These are phyloP conservation scores for Cystobasidiaceae sp. DNA, from an alignment of 1,284 basidiomycete species.

Conservation along the genomic window DNA sequence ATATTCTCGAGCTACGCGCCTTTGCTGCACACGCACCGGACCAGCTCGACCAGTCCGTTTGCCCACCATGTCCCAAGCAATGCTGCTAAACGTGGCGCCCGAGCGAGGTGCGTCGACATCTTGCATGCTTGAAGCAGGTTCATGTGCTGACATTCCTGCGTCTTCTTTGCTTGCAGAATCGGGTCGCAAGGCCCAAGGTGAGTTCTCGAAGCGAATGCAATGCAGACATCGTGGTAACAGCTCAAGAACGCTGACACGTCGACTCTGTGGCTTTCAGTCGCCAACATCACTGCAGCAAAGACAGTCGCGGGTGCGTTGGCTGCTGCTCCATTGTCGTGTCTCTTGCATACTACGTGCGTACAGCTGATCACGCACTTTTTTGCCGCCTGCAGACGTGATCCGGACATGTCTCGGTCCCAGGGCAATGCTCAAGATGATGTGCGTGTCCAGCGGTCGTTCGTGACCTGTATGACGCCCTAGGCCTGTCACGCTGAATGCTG, in stretches of 20 bases:
- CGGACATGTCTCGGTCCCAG: constrained; percentile 95
- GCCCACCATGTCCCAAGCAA: constrained; percentile 26
- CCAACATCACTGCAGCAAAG: constrained; percentile 95
- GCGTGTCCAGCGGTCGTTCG: background rate
- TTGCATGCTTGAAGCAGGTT: background rate
- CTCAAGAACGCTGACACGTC: background rate
- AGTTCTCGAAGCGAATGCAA: background rate
- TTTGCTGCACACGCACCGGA: background rate
- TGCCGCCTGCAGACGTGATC: constrained; percentile 76
- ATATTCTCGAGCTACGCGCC: background rate
- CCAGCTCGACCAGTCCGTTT: background rate
- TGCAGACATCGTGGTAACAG: background rate
- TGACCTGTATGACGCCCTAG: background rate
- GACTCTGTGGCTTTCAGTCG: constrained; percentile 62
- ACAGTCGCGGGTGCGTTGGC: constrained; percentile 51
- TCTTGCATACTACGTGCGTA: too few species aligned
- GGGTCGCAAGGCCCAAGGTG: constrained; percentile 27
- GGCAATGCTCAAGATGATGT: constrained; percentile 98
- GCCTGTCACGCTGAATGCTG: background rate
- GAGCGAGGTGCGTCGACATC: constrained; percentile 14
- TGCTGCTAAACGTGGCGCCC: constrained; percentile 27
- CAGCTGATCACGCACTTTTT: background rate
- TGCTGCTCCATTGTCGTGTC: background rate
- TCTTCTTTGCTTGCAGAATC: constrained; percentile 13
- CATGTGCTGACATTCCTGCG: background rate